phyloP scores from a whole-genome alignment of 2,329 filamentous ascomycete species.

The Fusarium succisae region DNA sequence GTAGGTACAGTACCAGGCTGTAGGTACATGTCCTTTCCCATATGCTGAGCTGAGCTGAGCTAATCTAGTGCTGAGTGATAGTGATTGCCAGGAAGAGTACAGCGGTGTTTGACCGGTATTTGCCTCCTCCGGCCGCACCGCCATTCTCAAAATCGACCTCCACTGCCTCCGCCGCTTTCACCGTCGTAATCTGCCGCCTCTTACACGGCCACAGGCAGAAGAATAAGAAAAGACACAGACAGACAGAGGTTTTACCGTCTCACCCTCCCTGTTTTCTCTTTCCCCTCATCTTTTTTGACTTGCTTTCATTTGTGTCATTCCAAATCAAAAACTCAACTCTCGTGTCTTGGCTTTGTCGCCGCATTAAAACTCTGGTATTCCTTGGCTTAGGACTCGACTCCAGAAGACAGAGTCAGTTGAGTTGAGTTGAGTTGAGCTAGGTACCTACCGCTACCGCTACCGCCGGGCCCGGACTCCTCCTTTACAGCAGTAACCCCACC shows the following conservation, averaged over 20 bases:
- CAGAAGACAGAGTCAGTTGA: background rate
- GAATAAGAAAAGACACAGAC: background rate
- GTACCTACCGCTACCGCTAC: background rate
- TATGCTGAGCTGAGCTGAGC: background rate
- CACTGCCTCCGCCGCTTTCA: conserved; percentile 43
- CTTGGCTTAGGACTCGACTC: conserved; percentile 1
- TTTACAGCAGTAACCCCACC: conserved; percentile 17
- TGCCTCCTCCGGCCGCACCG: conserved; percentile 27
- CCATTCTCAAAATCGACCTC: conserved; percentile 27
- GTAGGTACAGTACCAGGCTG: conserved; percentile 1
- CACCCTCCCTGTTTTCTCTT: conserved; percentile 5
- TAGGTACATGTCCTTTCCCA: background rate
- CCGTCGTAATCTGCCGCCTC: conserved; percentile 45
- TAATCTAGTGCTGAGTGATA: conserved; percentile 17
- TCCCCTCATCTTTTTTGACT: background rate
- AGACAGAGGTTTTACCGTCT: conserved; percentile 20
- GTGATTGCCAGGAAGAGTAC: background rate
- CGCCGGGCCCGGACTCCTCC: conserved; percentile 25
- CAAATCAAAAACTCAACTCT: conserved; percentile 7
- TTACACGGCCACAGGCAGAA: conserved; percentile 29
- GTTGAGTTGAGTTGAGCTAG: background rate
- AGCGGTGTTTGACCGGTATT: conserved; percentile 1
- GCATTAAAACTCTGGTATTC: background rate
- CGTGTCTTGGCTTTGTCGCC: background rate
- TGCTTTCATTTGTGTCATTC: background rate